Percentiles rank a stretch among this genome's conserved stretches.
These are phyloP conservation scores for Epichloe glyceriae DNA, from an alignment of 2,329 filamentous ascomycete genomes.

Conservation along the genomic window DNA sequence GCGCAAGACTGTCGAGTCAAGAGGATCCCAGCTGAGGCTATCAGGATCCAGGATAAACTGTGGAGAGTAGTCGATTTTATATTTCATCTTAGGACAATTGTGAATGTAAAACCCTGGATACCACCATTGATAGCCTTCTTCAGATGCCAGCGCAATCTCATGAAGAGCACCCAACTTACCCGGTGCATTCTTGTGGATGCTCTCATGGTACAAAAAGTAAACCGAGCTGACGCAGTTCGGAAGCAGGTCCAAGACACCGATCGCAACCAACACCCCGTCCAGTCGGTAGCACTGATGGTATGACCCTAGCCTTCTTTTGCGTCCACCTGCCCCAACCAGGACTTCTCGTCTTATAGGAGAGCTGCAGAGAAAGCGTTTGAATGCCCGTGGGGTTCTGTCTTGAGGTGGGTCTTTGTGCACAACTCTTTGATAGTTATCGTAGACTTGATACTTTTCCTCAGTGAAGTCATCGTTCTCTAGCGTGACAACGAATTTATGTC, in stretches of 20 bases:
- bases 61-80: conserved; percentile 69
- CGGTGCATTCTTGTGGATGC: conserved; percentile 54
- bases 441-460: conserved; percentile 62
- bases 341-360: conserved; percentile 47
- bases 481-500: conserved; percentile 54
- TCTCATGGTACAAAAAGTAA: conserved; percentile 72
- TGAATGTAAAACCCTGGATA: conserved; percentile 78
- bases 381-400: conserved; percentile 47
- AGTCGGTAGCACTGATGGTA: conserved; percentile 75
- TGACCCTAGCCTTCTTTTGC: conserved; percentile 49
- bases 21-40: conserved; percentile 45
- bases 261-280: conserved; percentile 61
- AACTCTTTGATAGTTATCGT: conserved; percentile 59
- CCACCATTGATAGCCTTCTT: conserved; percentile 61
- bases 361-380: conserved; percentile 59
- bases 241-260: conserved; percentile 65
- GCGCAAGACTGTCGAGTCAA: conserved; percentile 38
- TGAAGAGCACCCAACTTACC: conserved; percentile 65
- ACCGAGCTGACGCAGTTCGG: conserved; percentile 69
- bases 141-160: conserved; percentile 57
- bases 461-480: conserved; percentile 60
- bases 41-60: conserved; percentile 63
- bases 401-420: conserved; percentile 55
- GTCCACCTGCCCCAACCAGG: conserved; percentile 32
- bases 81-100: conserved; percentile 68